These are phyloP conservation scores for Nakaseomyces glabratus DNA, from an alignment of 1,139 yeast genomes.

Conservation along the genomic window DNA sequence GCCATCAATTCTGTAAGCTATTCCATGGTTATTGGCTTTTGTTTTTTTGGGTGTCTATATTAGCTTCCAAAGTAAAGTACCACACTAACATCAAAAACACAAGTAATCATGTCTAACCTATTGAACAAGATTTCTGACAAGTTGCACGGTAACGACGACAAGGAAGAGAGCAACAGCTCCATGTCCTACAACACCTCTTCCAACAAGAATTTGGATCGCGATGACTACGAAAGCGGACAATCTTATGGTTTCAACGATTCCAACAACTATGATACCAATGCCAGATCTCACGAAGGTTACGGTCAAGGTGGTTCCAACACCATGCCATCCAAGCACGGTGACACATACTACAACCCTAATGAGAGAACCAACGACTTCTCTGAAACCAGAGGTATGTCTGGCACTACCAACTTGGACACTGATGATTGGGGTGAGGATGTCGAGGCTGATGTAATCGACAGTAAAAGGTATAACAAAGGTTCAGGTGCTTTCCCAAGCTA, in stretches of 20 bases:
- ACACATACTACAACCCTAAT: slow-evolving; percentile 8
- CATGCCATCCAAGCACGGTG: slow-evolving; percentile 6
- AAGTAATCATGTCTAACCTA: slow-evolving; percentile 20
- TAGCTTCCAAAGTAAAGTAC: neutral
- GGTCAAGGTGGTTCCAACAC: slow-evolving; percentile 5
- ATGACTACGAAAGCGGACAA: slow-evolving; percentile 1
- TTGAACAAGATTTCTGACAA: slow-evolving; percentile 24
- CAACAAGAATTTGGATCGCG: neutral
- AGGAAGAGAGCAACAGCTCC: slow-evolving; percentile 11
- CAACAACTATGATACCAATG: slow-evolving; percentile 4
- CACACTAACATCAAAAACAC: neutral
- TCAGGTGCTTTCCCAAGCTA: no score
- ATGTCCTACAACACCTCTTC: slow-evolving; percentile 8
- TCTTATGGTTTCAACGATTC: slow-evolving; percentile 5
- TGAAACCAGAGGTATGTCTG: no score
- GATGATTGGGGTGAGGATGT: no score
- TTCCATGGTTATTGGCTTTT: no score
- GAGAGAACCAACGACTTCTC: no score
- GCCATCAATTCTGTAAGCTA: no score
- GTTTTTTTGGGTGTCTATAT: no score
- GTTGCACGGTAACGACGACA: slow-evolving; percentile 17
- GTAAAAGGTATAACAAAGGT: no score
- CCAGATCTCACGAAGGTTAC: slow-evolving; percentile 4
- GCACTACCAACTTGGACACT: no score
- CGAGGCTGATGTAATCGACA: no score